Percentiles rank a stretch among this genome's conserved stretches.
Evolutionary conservation across 805 yeast species (phyloP).

Genomic region (Wickerhamomyces rabaulensis): DNA sequence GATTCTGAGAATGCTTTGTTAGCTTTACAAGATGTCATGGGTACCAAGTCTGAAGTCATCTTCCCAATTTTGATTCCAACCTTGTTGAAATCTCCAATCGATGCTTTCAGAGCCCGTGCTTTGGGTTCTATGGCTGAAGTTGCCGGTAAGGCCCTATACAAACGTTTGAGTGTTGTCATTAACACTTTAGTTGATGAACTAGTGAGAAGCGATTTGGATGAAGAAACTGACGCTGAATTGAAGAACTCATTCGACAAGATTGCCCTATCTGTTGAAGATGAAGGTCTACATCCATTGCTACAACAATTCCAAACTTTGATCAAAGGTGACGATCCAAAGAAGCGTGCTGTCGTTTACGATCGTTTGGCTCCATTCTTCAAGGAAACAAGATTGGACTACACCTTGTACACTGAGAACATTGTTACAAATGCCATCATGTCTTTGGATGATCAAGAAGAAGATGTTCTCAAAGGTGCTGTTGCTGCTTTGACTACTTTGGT

Average conservation of each 20-base stretch:
- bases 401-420: constrained; percentile 70
- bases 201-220: constrained; percentile 32
- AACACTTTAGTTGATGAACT: constrained; percentile 66
- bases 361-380: constrained; percentile 71
- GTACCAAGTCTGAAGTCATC: constrained; percentile 81
- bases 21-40: constrained; percentile 89
- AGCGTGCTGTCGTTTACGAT: constrained; percentile 57
- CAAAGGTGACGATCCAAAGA: constrained; percentile 66
- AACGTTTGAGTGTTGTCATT: constrained; percentile 66
- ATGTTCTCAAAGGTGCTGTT: constrained; percentile 60
- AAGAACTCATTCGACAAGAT: constrained; percentile 59
- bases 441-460: constrained; percentile 62
- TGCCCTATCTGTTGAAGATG: constrained; percentile 67
- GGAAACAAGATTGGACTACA: constrained; percentile 60
- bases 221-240: constrained; percentile 34
- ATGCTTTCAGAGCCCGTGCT: constrained; percentile 80
- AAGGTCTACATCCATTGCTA: constrained; percentile 79
- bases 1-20: constrained; percentile 72
- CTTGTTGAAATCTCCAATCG: constrained; percentile 74
- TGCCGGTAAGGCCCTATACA: constrained; percentile 78
- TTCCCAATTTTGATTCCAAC: constrained; percentile 93
- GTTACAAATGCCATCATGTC: constrained; percentile 63
- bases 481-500: constrained; percentile 62
- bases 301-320: constrained; percentile 73
- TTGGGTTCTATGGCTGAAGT: constrained; percentile 83